Evolutionary conservation across 2,329 filamentous ascomycete species (phyloP).

Genomic region (Colletotrichum lentis): DNA sequence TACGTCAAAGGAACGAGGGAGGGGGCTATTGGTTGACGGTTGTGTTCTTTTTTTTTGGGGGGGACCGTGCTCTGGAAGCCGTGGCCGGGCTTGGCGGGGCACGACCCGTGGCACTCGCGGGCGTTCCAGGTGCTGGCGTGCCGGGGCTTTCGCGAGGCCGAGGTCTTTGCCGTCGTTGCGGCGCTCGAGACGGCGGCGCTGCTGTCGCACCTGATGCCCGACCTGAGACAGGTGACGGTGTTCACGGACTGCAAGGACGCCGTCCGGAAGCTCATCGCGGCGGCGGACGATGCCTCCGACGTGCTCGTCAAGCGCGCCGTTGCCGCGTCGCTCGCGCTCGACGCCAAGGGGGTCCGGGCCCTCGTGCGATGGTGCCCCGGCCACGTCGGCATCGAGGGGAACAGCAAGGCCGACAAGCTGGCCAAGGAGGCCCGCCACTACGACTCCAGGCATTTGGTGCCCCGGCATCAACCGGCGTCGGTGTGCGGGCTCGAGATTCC

Average conservation of each 20-base stretch:
- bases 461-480: background rate
- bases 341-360: background rate
- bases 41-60: no score
- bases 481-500: slow-evolving; percentile 10
- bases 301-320: slow-evolving; percentile 21
- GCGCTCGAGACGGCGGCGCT: slow-evolving; percentile 17
- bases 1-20: background rate
- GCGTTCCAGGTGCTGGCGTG: slow-evolving; percentile 14
- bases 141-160: background rate
- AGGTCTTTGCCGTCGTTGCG: slow-evolving; percentile 7
- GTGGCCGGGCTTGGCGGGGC: background rate
- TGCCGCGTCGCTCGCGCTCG: slow-evolving; percentile 5
- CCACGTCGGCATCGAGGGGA: slow-evolving; percentile 20
- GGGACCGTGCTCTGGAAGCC: slow-evolving; percentile 20
- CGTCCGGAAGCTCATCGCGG: slow-evolving; percentile 1
- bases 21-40: background rate
- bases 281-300: background rate
- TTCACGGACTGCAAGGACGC: slow-evolving; percentile 22
- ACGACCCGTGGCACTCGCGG: slow-evolving; percentile 1
- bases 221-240: slow-evolving; percentile 3
- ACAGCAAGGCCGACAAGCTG: slow-evolving; percentile 8
- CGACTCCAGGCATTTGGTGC: background rate
- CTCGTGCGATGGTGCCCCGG: slow-evolving; percentile 23
- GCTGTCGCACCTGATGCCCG: slow-evolving; percentile 8
- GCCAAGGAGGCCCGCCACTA: background rate